Conservation (phyloP, 441 rosid species). For the Aleurites moluccanus region DNA sequence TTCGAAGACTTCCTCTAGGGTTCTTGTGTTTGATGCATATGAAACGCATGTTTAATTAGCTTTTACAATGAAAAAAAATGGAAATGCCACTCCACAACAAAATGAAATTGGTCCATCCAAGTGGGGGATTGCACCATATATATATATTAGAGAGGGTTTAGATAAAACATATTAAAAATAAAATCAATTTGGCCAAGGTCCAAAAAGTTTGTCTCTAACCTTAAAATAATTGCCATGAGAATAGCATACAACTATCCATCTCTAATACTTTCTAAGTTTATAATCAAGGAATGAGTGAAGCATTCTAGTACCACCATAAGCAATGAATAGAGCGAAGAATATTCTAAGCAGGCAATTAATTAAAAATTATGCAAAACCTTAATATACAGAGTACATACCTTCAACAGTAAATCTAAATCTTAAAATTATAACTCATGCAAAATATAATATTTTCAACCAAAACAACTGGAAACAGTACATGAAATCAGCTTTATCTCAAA, state of each 20-base stretch:
- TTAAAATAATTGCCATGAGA: not conserved
- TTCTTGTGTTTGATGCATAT: not conserved
- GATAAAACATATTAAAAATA: not conserved
- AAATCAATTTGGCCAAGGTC: not conserved
- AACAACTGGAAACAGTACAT: constrained; percentile 22
- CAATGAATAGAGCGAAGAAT: not conserved
- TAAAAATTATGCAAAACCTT: constrained; percentile 12
- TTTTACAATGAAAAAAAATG: too few relatives aligned
- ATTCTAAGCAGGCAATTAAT: constrained; percentile 23
- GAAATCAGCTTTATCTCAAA: constrained; percentile 24
- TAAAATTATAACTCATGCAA: constrained; percentile 22
- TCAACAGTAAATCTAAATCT: not conserved
- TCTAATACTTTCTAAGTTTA: not conserved
- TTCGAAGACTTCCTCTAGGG: not conserved
- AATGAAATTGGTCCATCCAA: too few relatives aligned
- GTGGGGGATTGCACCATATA: too few relatives aligned
- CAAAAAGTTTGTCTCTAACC: not conserved
- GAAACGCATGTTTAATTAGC: not conserved
- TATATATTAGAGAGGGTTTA: not conserved
- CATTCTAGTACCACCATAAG: not conserved
- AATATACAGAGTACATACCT: not conserved
- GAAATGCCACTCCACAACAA: too few relatives aligned
- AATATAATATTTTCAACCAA: constrained; percentile 11
- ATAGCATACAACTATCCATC: not conserved
- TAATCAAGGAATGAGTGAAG: not conserved